These are phyloP conservation scores for Rhododendron simsii DNA, from an alignment of 148 eudicot genomes.

Conservation along the genomic window DNA sequence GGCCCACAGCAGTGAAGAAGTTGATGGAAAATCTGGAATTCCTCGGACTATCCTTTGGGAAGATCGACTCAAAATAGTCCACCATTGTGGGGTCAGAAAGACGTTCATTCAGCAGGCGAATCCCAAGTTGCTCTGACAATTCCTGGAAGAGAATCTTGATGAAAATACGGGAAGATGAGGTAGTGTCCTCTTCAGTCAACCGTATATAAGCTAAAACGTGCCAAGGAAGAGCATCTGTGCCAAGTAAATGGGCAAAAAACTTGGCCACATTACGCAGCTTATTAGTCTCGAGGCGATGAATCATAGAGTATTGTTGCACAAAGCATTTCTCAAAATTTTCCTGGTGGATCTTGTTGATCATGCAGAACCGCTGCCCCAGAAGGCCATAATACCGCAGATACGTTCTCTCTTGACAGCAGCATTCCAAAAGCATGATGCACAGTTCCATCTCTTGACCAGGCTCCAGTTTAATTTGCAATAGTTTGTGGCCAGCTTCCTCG, in stretches of 20 bases:
- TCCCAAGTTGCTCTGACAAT: slow-evolving; percentile 74
- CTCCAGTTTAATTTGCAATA: slow-evolving; percentile 17
- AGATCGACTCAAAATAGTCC: slow-evolving; percentile 73
- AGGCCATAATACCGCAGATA: slow-evolving; percentile 88
- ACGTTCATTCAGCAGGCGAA: slow-evolving; percentile 61
- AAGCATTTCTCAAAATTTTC: slow-evolving; percentile 84
- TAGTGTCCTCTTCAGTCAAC: slow-evolving; percentile 86
- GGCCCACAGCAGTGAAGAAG: slow-evolving; percentile 56
- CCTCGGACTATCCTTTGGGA: slow-evolving; percentile 70
- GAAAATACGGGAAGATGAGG: slow-evolving; percentile 90
- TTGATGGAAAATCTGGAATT: slow-evolving; percentile 76
- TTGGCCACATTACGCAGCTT: slow-evolving; percentile 87
- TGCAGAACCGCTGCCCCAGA: slow-evolving; percentile 81
- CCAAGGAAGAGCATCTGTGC: slow-evolving; percentile 89
- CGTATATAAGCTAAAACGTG: slow-evolving; percentile 74
- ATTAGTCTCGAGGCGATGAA: slow-evolving; percentile 85
- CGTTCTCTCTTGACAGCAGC: slow-evolving; percentile 60
- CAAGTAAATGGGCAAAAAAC: slow-evolving; percentile 85
- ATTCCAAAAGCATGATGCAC: too few relatives aligned
- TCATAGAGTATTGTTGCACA: slow-evolving; percentile 91
- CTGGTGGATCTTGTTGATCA: slow-evolving; percentile 71
- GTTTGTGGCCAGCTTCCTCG: slow-evolving; percentile 97
- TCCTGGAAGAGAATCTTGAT: slow-evolving; percentile 98
- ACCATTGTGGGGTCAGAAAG: slow-evolving; percentile 36
- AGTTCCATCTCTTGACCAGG: too few relatives aligned